Base-by-base conservation (phyloP, 345 rosid genomes). In the Syzygium grande region DNA sequence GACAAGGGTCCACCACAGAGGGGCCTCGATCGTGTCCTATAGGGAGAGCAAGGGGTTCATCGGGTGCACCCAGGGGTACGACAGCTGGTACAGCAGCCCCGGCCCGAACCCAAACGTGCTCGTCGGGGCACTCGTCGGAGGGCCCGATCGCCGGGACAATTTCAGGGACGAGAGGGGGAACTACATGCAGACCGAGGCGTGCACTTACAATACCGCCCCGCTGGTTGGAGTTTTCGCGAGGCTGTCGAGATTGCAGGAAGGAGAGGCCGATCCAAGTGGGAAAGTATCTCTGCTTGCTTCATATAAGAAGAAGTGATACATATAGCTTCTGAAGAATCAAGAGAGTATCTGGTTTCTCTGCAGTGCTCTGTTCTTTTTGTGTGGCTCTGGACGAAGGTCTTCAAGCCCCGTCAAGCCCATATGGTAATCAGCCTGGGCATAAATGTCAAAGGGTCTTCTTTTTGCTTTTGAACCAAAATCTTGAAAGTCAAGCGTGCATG, bases 11-110 rank as follows among this genome's bases (percentile, higher is more conserved):
- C 99, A 98, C 95, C 99, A 98, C 86, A 87, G 99, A 86, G 99
- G 99, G 4, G 98, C 99, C 58, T 98, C 99, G 0, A 92, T 95
- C 9, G 92, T 96, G 86, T 94, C 99, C 23, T 94, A 92, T 51
- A 94, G 95, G 86, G 98, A 90, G 87, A 87, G 92, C 52, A 94
- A 93, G 86, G 99, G 93, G 88, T 98, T 98, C 90, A 95, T 97
- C 23, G 99, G 99, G 92, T 96, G 99, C 91, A 97, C 96, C 8
- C 98, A 97, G 89, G 99, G 99, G 29, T 96, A 94, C 87, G 92
- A 97, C 83, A 88, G 88, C 56, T 93, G 95, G 95, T 95, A 93
- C 87, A 61, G 88, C 25, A 83, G 90, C 52, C 41, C 52, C 6
- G 94, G 91, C 21, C 91, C 93, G 2, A 95, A 95, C 90, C 95